These are phyloP conservation scores for Metschnikowia kunwiensis DNA, from an alignment of 805 yeast genomes.

Conservation along the genomic window DNA sequence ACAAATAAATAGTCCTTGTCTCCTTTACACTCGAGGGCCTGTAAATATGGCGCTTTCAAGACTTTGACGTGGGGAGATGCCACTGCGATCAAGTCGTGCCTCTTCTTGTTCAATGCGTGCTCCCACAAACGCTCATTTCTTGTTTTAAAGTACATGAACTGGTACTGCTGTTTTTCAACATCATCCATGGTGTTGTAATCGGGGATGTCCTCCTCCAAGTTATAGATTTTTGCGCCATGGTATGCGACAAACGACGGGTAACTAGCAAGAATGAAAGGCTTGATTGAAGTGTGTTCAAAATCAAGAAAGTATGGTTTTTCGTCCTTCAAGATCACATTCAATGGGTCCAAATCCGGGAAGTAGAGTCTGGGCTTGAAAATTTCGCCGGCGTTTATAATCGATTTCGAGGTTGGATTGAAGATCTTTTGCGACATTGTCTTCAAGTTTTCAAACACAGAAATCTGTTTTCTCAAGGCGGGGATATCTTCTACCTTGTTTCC, in stretches of 20 bases:
- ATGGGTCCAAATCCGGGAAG: conserved; percentile 86
- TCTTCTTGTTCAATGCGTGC: conserved; percentile 59
- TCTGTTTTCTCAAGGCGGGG: conserved; percentile 45
- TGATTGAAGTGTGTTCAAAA: conserved; percentile 75
- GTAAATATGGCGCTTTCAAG: conserved; percentile 60
- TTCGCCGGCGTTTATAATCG: conserved; percentile 60
- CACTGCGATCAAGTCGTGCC: conserved; percentile 68
- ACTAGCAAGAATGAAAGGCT: conserved; percentile 75
- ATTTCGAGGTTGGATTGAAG: conserved; percentile 49
- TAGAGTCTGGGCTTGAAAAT: conserved; percentile 69
- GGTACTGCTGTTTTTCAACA: conserved; percentile 72
- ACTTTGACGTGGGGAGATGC: conserved; percentile 82
- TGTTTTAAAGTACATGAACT: conserved; percentile 83
- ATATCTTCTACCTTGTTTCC: conserved; percentile 43
- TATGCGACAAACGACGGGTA: conserved; percentile 84
- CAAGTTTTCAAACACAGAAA: conserved; percentile 61
- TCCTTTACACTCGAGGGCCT: conserved; percentile 55
- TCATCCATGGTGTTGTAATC: conserved; percentile 66
- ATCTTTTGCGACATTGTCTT: conserved; percentile 54
- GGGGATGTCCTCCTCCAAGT: conserved; percentile 70
- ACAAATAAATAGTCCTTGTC: conserved; percentile 61
- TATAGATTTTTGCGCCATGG: conserved; percentile 83
- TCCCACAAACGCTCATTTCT: conserved; percentile 93
- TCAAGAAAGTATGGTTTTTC: conserved; percentile 59
- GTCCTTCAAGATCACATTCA: conserved; percentile 62